Evolutionary conservation across 805 yeast genomes (phyloP), one percentile per base, ranked within the genome.

Genomic region (Metschnikowia peoriensis): DNA sequence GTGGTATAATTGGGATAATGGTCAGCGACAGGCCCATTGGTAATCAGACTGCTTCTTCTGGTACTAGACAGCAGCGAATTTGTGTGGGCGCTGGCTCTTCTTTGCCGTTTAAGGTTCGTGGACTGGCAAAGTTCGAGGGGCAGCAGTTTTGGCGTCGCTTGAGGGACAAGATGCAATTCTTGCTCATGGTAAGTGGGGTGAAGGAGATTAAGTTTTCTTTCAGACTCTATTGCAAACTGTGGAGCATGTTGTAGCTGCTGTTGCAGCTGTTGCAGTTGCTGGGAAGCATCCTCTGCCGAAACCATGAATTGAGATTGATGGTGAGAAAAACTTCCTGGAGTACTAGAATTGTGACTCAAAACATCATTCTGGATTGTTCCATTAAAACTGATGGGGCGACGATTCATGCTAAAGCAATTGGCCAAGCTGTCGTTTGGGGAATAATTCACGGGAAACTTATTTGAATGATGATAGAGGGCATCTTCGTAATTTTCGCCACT

Each of bases 1-100:
- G n/a, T n/a, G n/a, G n/a, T n/a, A 38, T 49, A 49, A n/a, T 49
- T 49, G 27, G 48, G 17, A 37, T 44, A 44, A 8, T 49, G 52
- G 14, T 49, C 52, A 5, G 16, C n/a, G 15, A 16, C 28, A 7
- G 52, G 39, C n/a, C 38, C 44, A 6, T 22, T 43, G 22, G 42
- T 35, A n/a, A 49, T 28, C 52, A 49, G 49, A n/a, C 46, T 44
- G 38, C 46, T 49, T 38, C 52, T 38, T 35, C 52, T 40, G 16
- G 52, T 40, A 22, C 52, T 49, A 22, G 52, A 45, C 49, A 41
- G 49, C 7, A 42, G 27, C 7, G 44, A 49, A 7, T 15, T 45
- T 4, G 44, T 28, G 14, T 40, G 44, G 14, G 42, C 22, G 2
- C 34, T 35, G 47, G 28, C 22, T n/a, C 37, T n/a, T 28, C 38